Evolutionary conservation across 352 stramenopile species (phyloP), one percentile per base, ranked within the genome.

Genomic region (Thraustochytrium sp.): DNA sequence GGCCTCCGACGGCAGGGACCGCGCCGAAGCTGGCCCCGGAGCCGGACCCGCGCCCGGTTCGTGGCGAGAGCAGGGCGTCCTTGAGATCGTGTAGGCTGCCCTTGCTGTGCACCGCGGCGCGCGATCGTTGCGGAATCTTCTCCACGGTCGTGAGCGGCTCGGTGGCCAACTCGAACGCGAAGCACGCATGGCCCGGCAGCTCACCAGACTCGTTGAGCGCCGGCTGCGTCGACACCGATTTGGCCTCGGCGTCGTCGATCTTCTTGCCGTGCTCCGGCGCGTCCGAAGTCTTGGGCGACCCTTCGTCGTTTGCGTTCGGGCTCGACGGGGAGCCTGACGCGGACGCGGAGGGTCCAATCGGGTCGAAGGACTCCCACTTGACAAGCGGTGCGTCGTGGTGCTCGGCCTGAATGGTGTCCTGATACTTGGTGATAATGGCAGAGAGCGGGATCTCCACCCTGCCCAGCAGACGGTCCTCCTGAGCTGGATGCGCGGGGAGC

Each of bases 341-440:
- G 49, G 18, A 23, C 49, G 49, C 18, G 49, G 49, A 23, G 59
- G 23, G 13, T 29, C 13, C n/a, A 68, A 48, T 29, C 23, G 59
- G 65, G 1, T 72, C 65, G 26, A 77, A 62, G n/a, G 65, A 62
- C 26, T 62, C 53, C 68, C 68, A 80, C 23, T 80, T 61, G n/a
- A 64, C 40, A n/a, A 80, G 68, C 46, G 76, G 23, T 34, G 48
- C 21, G 34, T 80, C 68, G 8, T 75, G 54, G 16, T 55, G 59
- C 9, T 72, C 26, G 16, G 42, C 59, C 34, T 44, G 26, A 21
- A 72, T 72, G 13, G 59, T 72, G 26, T 72, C 59, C 46, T 77
- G 65, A 36, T 55, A 80, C 46, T 80, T 64, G 8, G 68, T 65
- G 26, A 80, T 80, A 31, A 80, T 80, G 3, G 68, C 51, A 11